These are phyloP conservation scores for Brasilioporus rufonigricans DNA, from an alignment of 768 basidiomycete species.

Conservation along the genomic window DNA sequence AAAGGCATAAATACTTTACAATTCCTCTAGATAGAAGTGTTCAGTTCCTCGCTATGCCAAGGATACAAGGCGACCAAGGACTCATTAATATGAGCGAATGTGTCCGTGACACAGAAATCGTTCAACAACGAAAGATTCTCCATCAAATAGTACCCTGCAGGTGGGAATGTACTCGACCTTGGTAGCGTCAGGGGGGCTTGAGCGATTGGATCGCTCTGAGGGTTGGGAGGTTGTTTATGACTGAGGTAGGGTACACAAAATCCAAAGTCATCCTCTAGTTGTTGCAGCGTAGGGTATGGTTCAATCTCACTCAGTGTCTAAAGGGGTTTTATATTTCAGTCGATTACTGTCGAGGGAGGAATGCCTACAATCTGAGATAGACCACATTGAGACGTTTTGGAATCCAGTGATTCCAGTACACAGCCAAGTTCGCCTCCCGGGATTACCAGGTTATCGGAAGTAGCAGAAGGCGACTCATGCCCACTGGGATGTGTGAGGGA, in stretches of 20 bases:
- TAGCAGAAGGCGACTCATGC: background rate
- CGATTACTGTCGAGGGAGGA: background rate
- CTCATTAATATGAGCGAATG: constrained; percentile 1
- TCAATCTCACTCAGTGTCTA: constrained; percentile 28
- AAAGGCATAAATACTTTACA: background rate
- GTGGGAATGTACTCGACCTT: background rate
- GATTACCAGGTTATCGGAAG: constrained; percentile 16
- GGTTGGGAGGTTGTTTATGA: constrained; percentile 1
- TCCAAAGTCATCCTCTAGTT: background rate
- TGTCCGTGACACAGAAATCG: background rate
- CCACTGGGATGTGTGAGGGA: constrained; percentile 1
- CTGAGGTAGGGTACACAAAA: background rate
- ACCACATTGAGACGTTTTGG: constrained; percentile 18
- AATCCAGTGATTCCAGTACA: constrained; percentile 22
- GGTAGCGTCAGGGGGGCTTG: background rate
- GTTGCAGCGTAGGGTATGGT: background rate
- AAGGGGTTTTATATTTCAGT: background rate
- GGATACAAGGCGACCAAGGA: background rate
- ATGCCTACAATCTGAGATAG: constrained; percentile 28
- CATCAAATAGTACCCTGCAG: background rate
- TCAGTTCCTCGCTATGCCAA: background rate
- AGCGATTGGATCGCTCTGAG: background rate
- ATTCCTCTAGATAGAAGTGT: background rate
- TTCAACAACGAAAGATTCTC: background rate
- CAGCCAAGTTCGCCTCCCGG: constrained; percentile 6